Evolutionary conservation across 257 asterid species (phyloP).

Genomic region (Salvia miltiorrhiza): DNA sequence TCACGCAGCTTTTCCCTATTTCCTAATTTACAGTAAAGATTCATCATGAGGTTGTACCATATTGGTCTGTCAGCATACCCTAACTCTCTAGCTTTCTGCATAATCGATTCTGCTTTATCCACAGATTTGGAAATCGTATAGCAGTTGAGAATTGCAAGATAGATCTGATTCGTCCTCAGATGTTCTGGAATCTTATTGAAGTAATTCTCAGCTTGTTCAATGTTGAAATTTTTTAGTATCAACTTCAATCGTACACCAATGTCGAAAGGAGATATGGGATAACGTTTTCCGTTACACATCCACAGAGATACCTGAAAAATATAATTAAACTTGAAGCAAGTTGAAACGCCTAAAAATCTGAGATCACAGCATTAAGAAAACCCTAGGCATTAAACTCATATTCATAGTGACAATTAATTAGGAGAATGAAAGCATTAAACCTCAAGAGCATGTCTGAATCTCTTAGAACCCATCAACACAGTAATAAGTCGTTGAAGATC

Average conservation of each 20-base stretch:
- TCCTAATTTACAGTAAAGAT: slow-evolving; percentile 41
- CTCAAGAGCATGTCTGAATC: slow-evolving; percentile 77
- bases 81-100: slow-evolving; percentile 56
- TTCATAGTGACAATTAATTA: background rate
- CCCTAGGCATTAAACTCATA: background rate
- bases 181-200: slow-evolving; percentile 37
- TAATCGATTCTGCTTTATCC: slow-evolving; percentile 59
- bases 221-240: slow-evolving; percentile 44
- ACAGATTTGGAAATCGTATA: slow-evolving; percentile 42
- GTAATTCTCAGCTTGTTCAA: slow-evolving; percentile 55
- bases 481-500: slow-evolving; percentile 31
- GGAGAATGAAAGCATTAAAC: slow-evolving; percentile 26
- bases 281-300: slow-evolving; percentile 56
- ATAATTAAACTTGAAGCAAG: background rate
- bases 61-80: slow-evolving; percentile 46
- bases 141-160: slow-evolving; percentile 67
- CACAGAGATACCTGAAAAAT: slow-evolving; percentile 58
- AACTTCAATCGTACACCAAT: slow-evolving; percentile 44
- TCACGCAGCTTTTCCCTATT: slow-evolving; percentile 30
- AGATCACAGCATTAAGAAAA: background rate
- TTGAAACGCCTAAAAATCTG: background rate
- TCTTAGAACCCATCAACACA: slow-evolving; percentile 29
- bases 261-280: slow-evolving; percentile 32
- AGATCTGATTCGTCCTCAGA: slow-evolving; percentile 27
- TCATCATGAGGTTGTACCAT: slow-evolving; percentile 69